Evolutionary conservation across 352 stramenopile genomes (phyloP).

Genomic region (Albugo laibachii): DNA sequence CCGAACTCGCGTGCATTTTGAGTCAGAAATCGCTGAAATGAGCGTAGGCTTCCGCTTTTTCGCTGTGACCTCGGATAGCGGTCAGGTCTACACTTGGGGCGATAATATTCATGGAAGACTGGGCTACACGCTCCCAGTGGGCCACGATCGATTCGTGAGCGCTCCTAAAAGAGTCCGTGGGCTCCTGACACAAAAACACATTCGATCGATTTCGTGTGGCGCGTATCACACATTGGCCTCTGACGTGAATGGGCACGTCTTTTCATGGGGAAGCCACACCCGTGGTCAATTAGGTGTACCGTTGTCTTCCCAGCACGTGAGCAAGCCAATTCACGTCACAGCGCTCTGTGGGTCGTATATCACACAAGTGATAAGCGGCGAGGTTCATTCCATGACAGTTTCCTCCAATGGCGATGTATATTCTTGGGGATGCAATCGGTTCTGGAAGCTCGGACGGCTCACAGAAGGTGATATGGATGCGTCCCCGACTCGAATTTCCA

Average conservation of each 20-base stretch:
- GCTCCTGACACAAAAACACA: conserved; percentile 3
- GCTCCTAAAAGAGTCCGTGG: not conserved
- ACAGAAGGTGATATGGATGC: conserved; percentile 22
- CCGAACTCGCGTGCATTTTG: conserved; percentile 4
- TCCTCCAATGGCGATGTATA: conserved; percentile 37
- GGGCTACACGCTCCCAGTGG: conserved; percentile 24
- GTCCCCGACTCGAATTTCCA: conserved; percentile 13
- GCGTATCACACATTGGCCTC: conserved; percentile 46
- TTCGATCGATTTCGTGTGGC: conserved; percentile 36
- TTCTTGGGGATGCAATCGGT: conserved; percentile 57
- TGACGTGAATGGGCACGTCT: conserved; percentile 57
- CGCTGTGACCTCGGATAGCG: conserved; percentile 29
- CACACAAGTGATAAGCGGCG: conserved; percentile 35
- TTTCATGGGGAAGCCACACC: conserved; percentile 41
- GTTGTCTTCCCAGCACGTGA: conserved; percentile 1
- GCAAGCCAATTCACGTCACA: conserved; percentile 15
- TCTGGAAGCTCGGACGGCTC: conserved; percentile 26
- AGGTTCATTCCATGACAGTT: conserved; percentile 49
- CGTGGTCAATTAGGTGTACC: conserved; percentile 9
- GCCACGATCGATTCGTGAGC: conserved; percentile 19
- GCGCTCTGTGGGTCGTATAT: conserved; percentile 38
- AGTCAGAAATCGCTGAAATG: conserved; percentile 12
- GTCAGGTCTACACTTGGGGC: conserved; percentile 63
- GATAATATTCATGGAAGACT: conserved; percentile 36
- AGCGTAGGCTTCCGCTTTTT: conserved; percentile 37